These are phyloP conservation scores for Torulaspora delbrueckii DNA, from an alignment of 805 yeast genomes.

Conservation along the genomic window DNA sequence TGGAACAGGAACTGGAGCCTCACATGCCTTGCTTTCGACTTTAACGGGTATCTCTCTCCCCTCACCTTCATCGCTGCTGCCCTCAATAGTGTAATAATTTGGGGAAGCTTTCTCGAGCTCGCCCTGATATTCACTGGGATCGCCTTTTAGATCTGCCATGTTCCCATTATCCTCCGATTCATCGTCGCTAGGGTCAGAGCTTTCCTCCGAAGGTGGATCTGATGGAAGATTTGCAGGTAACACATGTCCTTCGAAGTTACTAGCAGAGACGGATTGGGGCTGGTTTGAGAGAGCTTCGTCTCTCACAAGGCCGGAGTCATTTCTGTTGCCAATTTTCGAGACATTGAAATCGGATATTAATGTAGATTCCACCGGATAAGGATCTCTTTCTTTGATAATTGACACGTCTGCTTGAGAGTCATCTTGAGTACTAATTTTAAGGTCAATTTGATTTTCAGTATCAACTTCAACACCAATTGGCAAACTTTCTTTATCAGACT, in stretches of 20 bases:
- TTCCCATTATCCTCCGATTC: neutral
- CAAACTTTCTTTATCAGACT: neutral
- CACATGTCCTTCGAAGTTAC: neutral
- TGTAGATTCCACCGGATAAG: neutral
- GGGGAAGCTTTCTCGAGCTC: neutral
- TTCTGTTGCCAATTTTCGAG: neutral
- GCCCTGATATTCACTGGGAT: too few relatives aligned
- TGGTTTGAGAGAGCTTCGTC: neutral
- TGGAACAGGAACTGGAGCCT: neutral
- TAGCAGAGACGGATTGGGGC: neutral
- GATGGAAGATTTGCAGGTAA: slow-evolving; percentile 7
- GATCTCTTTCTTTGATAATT: neutral
- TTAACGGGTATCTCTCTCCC: neutral
- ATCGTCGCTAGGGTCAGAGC: neutral
- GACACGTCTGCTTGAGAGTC: neutral
- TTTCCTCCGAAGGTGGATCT: slow-evolving; percentile 10
- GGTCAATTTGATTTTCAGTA: slow-evolving; percentile 2
- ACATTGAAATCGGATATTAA: neutral
- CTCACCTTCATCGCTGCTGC: neutral
- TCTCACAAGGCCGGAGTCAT: neutral
- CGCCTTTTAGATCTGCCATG: neutral
- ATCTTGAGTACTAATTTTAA: neutral
- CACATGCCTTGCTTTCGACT: neutral
- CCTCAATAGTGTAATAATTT: neutral
- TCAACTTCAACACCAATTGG: neutral